These are phyloP conservation scores for Kappamyces sp. DNA, from an alignment of 192 early-diverging fungal species.

Conservation along the genomic window DNA sequence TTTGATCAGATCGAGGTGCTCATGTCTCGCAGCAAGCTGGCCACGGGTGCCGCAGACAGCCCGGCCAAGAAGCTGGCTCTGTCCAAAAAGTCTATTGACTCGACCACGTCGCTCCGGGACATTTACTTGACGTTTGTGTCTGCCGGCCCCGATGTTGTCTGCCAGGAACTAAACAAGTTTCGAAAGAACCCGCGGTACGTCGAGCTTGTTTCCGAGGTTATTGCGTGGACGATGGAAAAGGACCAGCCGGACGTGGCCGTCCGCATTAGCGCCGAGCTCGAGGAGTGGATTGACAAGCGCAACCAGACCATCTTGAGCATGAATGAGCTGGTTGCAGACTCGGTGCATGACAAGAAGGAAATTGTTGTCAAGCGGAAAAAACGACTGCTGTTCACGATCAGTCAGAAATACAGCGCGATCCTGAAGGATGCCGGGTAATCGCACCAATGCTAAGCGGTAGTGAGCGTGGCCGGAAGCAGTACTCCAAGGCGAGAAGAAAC, in stretches of 20 bases:
- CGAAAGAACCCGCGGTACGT: conserved; percentile 45
- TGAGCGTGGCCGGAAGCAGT: too few relatives aligned
- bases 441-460: too few relatives aligned
- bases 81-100: conserved; percentile 16
- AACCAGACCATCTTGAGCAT: conserved; percentile 24
- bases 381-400: conserved; percentile 2
- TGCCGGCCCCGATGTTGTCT: conserved; percentile 27
- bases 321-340: conserved; percentile 22
- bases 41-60: background rate
- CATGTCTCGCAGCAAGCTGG: conserved; percentile 10
- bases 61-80: conserved; percentile 2
- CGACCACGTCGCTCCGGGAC: conserved; percentile 26
- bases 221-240: conserved; percentile 27
- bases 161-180: conserved; percentile 33
- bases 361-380: conserved; percentile 4
- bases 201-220: conserved; percentile 28
- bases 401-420: too few relatives aligned
- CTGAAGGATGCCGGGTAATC: too few relatives aligned
- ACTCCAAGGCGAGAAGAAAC: too few relatives aligned
- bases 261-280: conserved; percentile 25
- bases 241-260: conserved; percentile 22
- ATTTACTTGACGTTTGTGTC: conserved; percentile 22
- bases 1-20: conserved; percentile 31
- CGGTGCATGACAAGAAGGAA: conserved; percentile 21
- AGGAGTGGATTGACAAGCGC: conserved; percentile 37